Percentiles rank a stretch among this genome's conserved stretches.
Conservation (phyloP, 1,284 basidiomycete genomes). For the Rhodotorula sp. region DNA sequence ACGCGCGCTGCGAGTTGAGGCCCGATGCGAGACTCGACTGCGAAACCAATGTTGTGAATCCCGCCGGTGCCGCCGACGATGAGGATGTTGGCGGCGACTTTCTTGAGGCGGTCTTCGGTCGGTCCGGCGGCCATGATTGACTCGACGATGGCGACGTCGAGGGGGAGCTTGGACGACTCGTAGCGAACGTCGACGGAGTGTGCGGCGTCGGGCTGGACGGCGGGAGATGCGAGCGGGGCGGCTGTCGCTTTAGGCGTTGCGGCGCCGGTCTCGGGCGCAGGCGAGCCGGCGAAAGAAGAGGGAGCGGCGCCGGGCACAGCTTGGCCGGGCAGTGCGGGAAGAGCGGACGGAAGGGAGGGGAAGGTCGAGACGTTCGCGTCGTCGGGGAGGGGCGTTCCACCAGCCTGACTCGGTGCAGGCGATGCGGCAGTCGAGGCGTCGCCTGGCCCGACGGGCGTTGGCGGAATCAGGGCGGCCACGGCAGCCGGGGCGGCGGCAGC, state of each 20-base stretch:
- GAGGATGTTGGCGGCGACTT: conserved; percentile 82
- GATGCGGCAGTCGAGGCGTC: not conserved
- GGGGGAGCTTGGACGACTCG: conserved; percentile 84
- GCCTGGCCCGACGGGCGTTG: not conserved
- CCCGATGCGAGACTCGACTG: conserved; percentile 46
- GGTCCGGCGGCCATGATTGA: conserved; percentile 73
- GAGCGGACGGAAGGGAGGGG: conserved; percentile 52
- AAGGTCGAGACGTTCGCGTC: not conserved
- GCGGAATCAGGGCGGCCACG: not conserved
- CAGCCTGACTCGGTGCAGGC: conserved; percentile 50
- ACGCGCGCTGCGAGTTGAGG: conserved; percentile 14
- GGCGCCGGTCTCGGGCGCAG: conserved; percentile 1
- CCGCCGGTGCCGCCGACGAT: conserved; percentile 79
- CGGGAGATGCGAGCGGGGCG: conserved; percentile 32
- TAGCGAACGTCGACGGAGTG: conserved; percentile 64
- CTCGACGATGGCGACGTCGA: conserved; percentile 93
- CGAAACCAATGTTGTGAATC: conserved; percentile 79
- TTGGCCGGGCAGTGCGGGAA: not conserved
- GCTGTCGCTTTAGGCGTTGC: not conserved
- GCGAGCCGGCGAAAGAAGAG: not conserved
- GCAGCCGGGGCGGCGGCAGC: not conserved
- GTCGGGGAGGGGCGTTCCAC: conserved; percentile 81
- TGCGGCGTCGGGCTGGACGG: conserved; percentile 41
- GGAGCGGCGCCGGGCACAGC: not conserved
- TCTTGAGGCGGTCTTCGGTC: conserved; percentile 80